Conservation (phyloP, 2,329 filamentous ascomycete species). For the Phialocephala subalpina region DNA sequence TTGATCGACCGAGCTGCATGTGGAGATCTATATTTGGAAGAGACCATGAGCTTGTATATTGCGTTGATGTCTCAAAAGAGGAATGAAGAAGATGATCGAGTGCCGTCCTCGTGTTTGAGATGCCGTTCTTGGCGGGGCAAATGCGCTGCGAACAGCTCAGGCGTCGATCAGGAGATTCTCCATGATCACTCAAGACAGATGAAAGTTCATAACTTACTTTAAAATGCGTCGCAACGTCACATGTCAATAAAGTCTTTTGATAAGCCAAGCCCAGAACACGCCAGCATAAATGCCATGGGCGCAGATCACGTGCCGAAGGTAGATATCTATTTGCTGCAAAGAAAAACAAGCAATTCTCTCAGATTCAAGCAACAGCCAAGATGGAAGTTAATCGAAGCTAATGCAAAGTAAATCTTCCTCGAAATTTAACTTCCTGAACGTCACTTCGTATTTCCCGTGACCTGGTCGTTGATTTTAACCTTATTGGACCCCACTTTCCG, state of each 20-base stretch:
- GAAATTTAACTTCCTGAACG: not conserved
- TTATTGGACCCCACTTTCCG: not conserved
- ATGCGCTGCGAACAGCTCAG: not conserved
- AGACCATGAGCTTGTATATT: conserved; percentile 3
- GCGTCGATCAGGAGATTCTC: not conserved
- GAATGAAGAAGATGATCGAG: not conserved
- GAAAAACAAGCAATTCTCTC: not conserved
- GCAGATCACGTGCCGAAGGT: not conserved
- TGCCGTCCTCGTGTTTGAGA: not conserved
- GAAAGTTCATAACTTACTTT: not conserved
- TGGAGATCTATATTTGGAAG: not conserved
- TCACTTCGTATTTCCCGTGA: not conserved
- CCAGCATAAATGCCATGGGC: not conserved
- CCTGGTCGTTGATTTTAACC: not conserved
- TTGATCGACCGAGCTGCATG: not conserved
- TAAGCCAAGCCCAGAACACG: not conserved
- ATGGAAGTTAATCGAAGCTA: not conserved
- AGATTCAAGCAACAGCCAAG: not conserved
- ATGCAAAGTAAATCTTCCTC: not conserved
- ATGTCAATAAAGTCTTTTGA: not conserved
- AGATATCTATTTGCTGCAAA: not conserved
- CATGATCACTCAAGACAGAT: not conserved
- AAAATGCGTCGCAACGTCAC: not conserved
- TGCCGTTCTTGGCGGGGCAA: not conserved
- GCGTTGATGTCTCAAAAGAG: not conserved